Evolutionary conservation across 352 stramenopile genomes (phyloP).

Genomic region (Globisporangium rhizosaccharum): DNA sequence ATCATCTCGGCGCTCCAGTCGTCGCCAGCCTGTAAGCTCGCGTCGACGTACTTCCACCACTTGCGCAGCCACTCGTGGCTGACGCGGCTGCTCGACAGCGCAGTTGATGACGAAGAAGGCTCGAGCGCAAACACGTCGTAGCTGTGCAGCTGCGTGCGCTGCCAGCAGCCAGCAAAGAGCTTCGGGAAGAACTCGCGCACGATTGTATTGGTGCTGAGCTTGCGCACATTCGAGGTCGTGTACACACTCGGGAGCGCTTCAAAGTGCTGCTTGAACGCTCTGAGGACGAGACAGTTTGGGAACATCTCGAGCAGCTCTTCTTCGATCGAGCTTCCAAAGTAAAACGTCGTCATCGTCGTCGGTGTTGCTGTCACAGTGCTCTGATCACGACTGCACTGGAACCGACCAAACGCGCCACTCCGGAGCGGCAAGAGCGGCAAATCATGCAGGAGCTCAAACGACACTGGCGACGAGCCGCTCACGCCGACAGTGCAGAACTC

Average conservation of each 20-base stretch:
- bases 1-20: slow-evolving; percentile 20
- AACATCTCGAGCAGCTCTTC: slow-evolving; percentile 44
- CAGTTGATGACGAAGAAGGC: not conserved
- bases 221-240: slow-evolving; percentile 38
- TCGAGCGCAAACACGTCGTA: slow-evolving; percentile 28
- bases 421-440: slow-evolving; percentile 42
- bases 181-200: slow-evolving; percentile 37
- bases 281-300: slow-evolving; percentile 29
- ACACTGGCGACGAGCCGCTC: not conserved
- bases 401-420: slow-evolving; percentile 32
- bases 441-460: slow-evolving; percentile 23
- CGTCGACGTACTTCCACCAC: slow-evolving; percentile 49
- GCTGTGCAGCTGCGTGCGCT: slow-evolving; percentile 7
- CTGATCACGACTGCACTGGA: slow-evolving; percentile 11
- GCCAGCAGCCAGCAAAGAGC: slow-evolving; percentile 30
- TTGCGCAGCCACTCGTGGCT: slow-evolving; percentile 39
- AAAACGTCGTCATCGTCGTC: slow-evolving; percentile 14
- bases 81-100: slow-evolving; percentile 1
- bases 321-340: slow-evolving; percentile 41
- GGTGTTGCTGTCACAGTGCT: not conserved
- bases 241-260: slow-evolving; percentile 36
- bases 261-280: slow-evolving; percentile 39
- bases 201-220: slow-evolving; percentile 26
- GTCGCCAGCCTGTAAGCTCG: slow-evolving; percentile 22
- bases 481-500: slow-evolving; percentile 36